These are phyloP conservation scores for Rugosomyces carneus DNA, from an alignment of 1,284 basidiomycete species.

Conservation along the genomic window DNA sequence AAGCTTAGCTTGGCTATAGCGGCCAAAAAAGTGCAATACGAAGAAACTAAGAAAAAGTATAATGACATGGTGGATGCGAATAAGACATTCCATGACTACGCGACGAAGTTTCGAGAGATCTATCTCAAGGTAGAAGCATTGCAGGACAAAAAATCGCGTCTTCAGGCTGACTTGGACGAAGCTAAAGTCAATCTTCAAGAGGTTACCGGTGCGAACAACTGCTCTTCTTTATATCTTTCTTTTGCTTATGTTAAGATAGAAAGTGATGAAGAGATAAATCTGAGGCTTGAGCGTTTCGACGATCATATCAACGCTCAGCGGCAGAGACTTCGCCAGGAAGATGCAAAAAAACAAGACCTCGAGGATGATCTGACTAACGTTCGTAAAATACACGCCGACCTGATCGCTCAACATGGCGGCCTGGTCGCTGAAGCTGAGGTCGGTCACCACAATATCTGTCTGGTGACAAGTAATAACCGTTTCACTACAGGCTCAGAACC, in stretches of 20 bases:
- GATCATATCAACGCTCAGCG: constrained; percentile 53
- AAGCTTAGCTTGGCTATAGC: constrained; percentile 61
- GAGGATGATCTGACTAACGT: constrained; percentile 55
- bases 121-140: constrained; percentile 71
- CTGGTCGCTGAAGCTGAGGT: constrained; percentile 62
- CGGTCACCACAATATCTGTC: constrained; percentile 1
- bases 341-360: constrained; percentile 50
- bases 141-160: constrained; percentile 54
- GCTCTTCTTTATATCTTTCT: background rate
- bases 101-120: constrained; percentile 80
- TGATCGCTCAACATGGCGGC: constrained; percentile 55
- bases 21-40: constrained; percentile 70
- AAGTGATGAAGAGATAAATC: constrained; percentile 69
- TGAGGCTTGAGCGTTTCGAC: constrained; percentile 69
- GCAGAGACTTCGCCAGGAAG: constrained; percentile 41
- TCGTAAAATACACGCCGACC: constrained; percentile 49
- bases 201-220: constrained; percentile 51
- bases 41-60: constrained; percentile 64
- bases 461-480: background rate
- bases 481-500: constrained; percentile 59
- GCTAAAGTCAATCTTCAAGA: constrained; percentile 67
- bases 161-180: constrained; percentile 52
- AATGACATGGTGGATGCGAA: constrained; percentile 71
- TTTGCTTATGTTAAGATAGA: constrained; percentile 38
- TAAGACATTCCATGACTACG: constrained; percentile 76